Evolutionary conservation across 169 alveolate species (phyloP), one percentile per base, ranked within the genome.

Genomic region (Eimeria falciformis): DNA sequence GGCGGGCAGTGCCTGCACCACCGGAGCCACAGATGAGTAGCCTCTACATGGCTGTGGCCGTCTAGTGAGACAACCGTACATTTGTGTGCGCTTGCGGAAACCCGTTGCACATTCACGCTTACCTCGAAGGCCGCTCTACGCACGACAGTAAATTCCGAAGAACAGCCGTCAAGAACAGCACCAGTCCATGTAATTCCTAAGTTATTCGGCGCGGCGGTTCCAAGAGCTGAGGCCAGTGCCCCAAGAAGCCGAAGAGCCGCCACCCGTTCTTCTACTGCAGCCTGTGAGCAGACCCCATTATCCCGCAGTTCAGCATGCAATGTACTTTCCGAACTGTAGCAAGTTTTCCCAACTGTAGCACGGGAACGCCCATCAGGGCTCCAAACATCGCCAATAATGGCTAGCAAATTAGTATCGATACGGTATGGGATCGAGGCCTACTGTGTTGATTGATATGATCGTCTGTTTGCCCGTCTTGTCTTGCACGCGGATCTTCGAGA

Each of bases 381-480:
- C n/a, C n/a, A n/a, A n/a, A n/a, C n/a, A n/a, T n/a, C n/a, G n/a
- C n/a, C n/a, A n/a, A n/a, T n/a, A n/a, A n/a, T n/a, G n/a, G n/a
- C n/a, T n/a, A n/a, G n/a, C n/a, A n/a, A n/a, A n/a, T n/a, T n/a
- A n/a, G n/a, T n/a, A n/a, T n/a, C n/a, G n/a, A n/a, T n/a, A n/a
- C n/a, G n/a, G n/a, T n/a, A n/a, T n/a, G 0, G 6, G 50, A 2
- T 71, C 27, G 29, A 29, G n/a, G 17, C 93, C 17, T 33, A 88
- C 93, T 37, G 93, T 88, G 77, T 88, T 75, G 88, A 88, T 88
- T 45, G 93, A 88, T 2, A 88, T 88, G 45, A 73, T 58, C 6
- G 93, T 75, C 45, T 88, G 89, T 43, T 46, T 75, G 56, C 93
- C 93, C 7, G 85, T 55, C 77, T 88, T 88, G 88, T 88, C 93